phyloP scores from a whole-genome alignment of 176 grass and related monocot genomes.

The Ampelocalamus luodianensis region DNA sequence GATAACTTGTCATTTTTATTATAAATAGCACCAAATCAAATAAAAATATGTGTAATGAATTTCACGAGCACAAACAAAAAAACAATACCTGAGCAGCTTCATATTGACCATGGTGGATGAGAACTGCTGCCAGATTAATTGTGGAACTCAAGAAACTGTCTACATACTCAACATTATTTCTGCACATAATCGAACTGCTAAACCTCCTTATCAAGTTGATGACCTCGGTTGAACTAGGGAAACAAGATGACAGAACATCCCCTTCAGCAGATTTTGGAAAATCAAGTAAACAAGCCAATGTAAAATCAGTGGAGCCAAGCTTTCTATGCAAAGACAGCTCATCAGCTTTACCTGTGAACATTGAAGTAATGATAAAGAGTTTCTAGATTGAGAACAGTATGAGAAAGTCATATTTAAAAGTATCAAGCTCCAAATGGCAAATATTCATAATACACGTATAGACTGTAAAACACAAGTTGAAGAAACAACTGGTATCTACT shows the following conservation, averaged over 20 bases:
- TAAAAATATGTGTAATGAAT: slow-evolving; percentile 34
- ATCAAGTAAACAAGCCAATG: slow-evolving; percentile 87
- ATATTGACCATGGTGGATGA: slow-evolving; percentile 78
- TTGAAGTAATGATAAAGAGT: slow-evolving; percentile 18
- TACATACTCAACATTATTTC: slow-evolving; percentile 42
- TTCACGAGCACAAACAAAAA: slow-evolving; percentile 26
- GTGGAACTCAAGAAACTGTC: slow-evolving; percentile 52
- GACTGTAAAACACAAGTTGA: background rate
- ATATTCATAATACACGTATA: slow-evolving; percentile 16
- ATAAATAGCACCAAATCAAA: slow-evolving; percentile 34
- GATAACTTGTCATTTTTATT: slow-evolving; percentile 20
- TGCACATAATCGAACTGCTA: slow-evolving; percentile 64
- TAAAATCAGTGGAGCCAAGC: slow-evolving; percentile 83
- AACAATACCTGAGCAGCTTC: slow-evolving; percentile 79
- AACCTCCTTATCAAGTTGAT: slow-evolving; percentile 66
- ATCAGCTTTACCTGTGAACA: slow-evolving; percentile 66
- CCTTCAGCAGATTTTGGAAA: slow-evolving; percentile 67
- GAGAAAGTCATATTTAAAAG: background rate
- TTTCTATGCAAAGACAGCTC: slow-evolving; percentile 71
- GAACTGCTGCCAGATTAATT: slow-evolving; percentile 59
- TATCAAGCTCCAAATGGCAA: background rate
- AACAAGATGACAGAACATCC: slow-evolving; percentile 48
- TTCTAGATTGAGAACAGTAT: slow-evolving; percentile 1
- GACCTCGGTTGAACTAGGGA: slow-evolving; percentile 63
- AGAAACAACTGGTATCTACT: background rate